These are phyloP conservation scores for Russula sp. DNA, from an alignment of 768 basidiomycete species.

Conservation along the genomic window DNA sequence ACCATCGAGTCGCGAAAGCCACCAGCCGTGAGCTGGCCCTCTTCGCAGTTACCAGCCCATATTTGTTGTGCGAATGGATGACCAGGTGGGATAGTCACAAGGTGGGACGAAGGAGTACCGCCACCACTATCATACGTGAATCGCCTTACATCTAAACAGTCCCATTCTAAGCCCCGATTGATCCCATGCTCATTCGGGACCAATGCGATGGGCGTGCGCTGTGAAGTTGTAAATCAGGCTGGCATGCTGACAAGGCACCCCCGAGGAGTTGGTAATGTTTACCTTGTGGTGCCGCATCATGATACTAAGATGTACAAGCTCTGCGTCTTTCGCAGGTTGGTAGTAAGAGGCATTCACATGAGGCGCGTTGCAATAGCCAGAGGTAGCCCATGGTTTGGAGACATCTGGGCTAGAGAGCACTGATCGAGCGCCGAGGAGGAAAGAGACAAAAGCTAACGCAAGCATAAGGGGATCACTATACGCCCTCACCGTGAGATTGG, in stretches of 20 bases:
- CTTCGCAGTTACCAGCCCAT: slow-evolving; percentile 42
- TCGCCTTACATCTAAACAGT: slow-evolving; percentile 33
- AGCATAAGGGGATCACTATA: no score
- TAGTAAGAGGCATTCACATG: slow-evolving; percentile 35
- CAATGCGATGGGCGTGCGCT: slow-evolving; percentile 43
- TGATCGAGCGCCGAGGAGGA: background rate
- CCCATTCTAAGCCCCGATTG: slow-evolving; percentile 33
- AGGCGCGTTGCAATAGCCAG: slow-evolving; percentile 45
- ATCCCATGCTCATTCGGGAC: slow-evolving; percentile 38
- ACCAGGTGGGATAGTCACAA: slow-evolving; percentile 31
- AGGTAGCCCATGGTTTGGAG: slow-evolving; percentile 37
- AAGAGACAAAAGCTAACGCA: background rate
- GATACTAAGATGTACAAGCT: slow-evolving; percentile 34
- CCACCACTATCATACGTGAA: slow-evolving; percentile 32
- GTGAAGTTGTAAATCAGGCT: background rate
- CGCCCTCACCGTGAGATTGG: no score
- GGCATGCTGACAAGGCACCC: background rate
- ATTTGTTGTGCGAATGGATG: slow-evolving; percentile 38
- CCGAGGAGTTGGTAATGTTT: background rate
- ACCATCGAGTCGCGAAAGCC: slow-evolving; percentile 36
- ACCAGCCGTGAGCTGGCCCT: slow-evolving; percentile 38
- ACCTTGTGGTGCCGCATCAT: slow-evolving; percentile 44
- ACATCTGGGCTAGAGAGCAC: slow-evolving; percentile 18
- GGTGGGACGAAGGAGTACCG: slow-evolving; percentile 33
- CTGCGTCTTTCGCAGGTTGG: slow-evolving; percentile 33